Conservation (phyloP, 129 eudicot genomes). For the Ambrosia trifida region DNA sequence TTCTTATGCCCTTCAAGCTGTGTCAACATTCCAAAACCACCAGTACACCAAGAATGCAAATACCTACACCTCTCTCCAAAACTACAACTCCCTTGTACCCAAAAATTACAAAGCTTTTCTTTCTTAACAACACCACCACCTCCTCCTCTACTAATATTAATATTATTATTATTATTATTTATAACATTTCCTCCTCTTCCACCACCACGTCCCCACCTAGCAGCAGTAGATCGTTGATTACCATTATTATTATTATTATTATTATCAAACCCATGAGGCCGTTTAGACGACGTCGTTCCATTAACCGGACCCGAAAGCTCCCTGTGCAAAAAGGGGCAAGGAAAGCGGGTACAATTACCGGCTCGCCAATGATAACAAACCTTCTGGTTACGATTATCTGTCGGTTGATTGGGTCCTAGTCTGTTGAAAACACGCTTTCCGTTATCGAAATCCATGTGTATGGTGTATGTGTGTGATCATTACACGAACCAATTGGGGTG, state of each 20-base stretch:
- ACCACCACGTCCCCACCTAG: slow-evolving; percentile 55
- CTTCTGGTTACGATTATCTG: slow-evolving; percentile 33
- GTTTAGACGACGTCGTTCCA: slow-evolving; percentile 46
- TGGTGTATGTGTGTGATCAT: slow-evolving; percentile 30
- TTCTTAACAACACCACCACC: slow-evolving; percentile 36
- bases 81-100: slow-evolving; percentile 68
- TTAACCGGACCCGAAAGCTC: slow-evolving; percentile 50
- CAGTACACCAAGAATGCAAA: slow-evolving; percentile 73
- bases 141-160: neutral
- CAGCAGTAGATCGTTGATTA: slow-evolving; percentile 41
- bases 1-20: slow-evolving; percentile 80
- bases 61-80: slow-evolving; percentile 66
- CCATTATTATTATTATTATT: neutral
- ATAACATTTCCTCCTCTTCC: slow-evolving; percentile 27
- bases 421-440: slow-evolving; percentile 39
- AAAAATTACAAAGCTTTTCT: slow-evolving; percentile 63
- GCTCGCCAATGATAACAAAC: slow-evolving; percentile 55
- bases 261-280: slow-evolving; percentile 52
- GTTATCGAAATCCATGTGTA: slow-evolving; percentile 38
- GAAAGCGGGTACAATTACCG: slow-evolving; percentile 44
- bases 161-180: slow-evolving; percentile 15
- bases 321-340: slow-evolving; percentile 62
- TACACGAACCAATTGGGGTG: slow-evolving; percentile 7
- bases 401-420: slow-evolving; percentile 34
- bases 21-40: slow-evolving; percentile 61